Conservation (phyloP, 371 early-diverging fungal species). For the Rhizopus microsporus region DNA sequence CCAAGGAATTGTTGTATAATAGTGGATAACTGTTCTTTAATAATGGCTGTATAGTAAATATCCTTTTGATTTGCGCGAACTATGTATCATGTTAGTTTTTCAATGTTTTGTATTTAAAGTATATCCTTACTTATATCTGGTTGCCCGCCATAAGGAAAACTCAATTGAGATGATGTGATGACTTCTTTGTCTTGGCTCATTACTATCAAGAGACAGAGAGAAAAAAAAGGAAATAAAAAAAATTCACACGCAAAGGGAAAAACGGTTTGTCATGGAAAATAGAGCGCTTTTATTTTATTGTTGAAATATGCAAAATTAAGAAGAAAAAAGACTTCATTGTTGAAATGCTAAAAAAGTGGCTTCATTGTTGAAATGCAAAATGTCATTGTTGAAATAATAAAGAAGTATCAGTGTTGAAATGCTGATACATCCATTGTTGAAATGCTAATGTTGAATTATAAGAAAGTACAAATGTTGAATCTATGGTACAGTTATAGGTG, state of each 20-base stretch:
- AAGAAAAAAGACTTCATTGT: neutral
- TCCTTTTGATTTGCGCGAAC: constrained; percentile 91
- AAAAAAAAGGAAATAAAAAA: constrained; percentile 1
- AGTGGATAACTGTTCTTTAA: constrained; percentile 65
- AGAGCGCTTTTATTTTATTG: neutral
- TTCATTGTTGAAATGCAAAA: constrained; percentile 2
- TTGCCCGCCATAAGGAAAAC: constrained; percentile 76
- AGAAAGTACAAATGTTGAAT: neutral
- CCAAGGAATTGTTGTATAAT: constrained; percentile 69
- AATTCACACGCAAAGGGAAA: too few relatives aligned
- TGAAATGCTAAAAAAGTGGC: neutral
- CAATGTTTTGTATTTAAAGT: neutral
- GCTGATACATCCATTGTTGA: neutral
- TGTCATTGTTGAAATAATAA: constrained; percentile 14
- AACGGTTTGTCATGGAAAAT: too few relatives aligned
- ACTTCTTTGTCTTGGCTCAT: neutral
- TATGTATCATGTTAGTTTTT: constrained; percentile 12
- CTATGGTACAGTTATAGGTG: constrained; percentile 4
- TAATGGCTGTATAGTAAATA: constrained; percentile 67
- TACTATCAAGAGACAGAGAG: neutral
- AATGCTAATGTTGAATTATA: constrained; percentile 11
- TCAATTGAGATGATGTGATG: constrained; percentile 15
- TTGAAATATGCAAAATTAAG: neutral
- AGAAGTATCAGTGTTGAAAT: too few relatives aligned
- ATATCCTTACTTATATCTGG: constrained; percentile 71